phyloP scores from a whole-genome alignment of 805 yeast species.

The Nakazawaea ernobii region DNA sequence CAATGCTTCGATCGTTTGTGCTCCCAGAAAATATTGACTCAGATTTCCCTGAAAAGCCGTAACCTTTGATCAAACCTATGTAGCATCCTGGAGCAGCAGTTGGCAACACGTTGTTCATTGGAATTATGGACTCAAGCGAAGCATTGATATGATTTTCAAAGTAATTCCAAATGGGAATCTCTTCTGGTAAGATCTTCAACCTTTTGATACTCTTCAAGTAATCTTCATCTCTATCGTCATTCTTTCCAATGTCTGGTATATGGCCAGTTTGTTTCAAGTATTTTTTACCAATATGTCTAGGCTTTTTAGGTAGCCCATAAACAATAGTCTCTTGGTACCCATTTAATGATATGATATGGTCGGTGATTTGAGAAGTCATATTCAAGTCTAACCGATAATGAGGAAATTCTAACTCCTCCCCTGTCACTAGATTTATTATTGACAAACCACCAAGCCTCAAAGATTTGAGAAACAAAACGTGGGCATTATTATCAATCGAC shows the following conservation, averaged over 20 bases:
- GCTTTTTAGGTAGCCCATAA: conserved; percentile 8
- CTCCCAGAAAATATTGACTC: conserved; percentile 6
- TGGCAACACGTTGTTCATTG: conserved; percentile 7
- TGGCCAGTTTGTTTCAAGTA: too few species aligned
- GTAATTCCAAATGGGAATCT: conserved; percentile 9
- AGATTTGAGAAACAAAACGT: conserved; percentile 10
- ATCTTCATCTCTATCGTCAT: neutral
- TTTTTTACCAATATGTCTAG: too few species aligned
- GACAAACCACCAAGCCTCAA: conserved; percentile 10
- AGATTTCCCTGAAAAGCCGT: neutral
- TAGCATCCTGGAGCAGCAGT: conserved; percentile 7
- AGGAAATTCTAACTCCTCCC: conserved; percentile 10
- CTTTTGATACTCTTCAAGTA: conserved; percentile 3
- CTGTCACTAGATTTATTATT: conserved; percentile 10
- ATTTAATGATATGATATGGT: conserved; percentile 5
- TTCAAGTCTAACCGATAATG: conserved; percentile 10
- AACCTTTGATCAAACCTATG: conserved; percentile 8
- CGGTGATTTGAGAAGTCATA: conserved; percentile 7
- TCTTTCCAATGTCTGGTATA: neutral
- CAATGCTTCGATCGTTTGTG: conserved; percentile 6
- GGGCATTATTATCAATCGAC: conserved; percentile 8
- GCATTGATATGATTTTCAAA: conserved; percentile 8
- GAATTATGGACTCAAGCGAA: neutral
- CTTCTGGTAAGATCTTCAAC: neutral
- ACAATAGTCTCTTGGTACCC: conserved; percentile 9